Percentiles rank a stretch among this genome's conserved stretches.
Evolutionary conservation across 139 green algal species (phyloP).

Genomic region (Tetratostichococcus sp.): DNA sequence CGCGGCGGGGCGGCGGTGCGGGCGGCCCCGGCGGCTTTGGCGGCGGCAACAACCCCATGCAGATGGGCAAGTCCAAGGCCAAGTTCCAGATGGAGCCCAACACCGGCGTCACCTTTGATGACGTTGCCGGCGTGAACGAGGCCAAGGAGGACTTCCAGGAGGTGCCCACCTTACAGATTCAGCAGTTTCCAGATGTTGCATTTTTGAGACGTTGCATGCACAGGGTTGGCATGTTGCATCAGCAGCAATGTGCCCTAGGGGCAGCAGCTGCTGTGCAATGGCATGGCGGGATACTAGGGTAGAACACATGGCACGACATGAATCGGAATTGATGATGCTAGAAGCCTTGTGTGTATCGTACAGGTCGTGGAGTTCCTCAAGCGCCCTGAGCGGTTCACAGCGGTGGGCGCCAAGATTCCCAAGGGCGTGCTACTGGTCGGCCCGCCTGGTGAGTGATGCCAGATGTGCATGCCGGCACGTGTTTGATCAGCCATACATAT

Average conservation of each 20-base stretch:
- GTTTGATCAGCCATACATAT: too few relatives aligned
- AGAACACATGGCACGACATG: too few relatives aligned
- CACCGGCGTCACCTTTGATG: constrained; percentile 95
- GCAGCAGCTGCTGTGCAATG: too few relatives aligned
- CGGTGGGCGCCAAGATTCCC: constrained; percentile 96
- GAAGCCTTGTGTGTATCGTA: not conserved
- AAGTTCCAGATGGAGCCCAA: constrained; percentile 99
- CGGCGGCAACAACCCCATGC: constrained; percentile 85
- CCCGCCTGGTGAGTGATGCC: too few relatives aligned
- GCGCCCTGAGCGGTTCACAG: constrained; percentile 97
- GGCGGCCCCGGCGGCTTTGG: constrained; percentile 76
- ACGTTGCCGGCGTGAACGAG: constrained; percentile 98
- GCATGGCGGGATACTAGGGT: too few relatives aligned
- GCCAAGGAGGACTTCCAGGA: constrained; percentile 99
- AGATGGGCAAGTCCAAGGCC: constrained; percentile 96
- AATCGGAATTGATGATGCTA: too few relatives aligned
- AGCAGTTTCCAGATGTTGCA: too few relatives aligned
- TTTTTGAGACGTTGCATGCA: too few relatives aligned
- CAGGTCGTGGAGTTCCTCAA: constrained; percentile 99
- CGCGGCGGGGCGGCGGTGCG: constrained; percentile 71
- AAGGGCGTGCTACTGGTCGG: constrained; percentile 97
- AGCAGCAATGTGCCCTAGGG: too few relatives aligned
- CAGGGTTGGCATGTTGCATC: too few relatives aligned
- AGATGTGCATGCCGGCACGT: too few relatives aligned
- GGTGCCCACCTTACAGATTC: constrained; percentile 32